Evolutionary conservation across 257 asterid species (phyloP), one percentile per base, ranked within the genome.

Genomic region (Eucommia ulmoides): DNA sequence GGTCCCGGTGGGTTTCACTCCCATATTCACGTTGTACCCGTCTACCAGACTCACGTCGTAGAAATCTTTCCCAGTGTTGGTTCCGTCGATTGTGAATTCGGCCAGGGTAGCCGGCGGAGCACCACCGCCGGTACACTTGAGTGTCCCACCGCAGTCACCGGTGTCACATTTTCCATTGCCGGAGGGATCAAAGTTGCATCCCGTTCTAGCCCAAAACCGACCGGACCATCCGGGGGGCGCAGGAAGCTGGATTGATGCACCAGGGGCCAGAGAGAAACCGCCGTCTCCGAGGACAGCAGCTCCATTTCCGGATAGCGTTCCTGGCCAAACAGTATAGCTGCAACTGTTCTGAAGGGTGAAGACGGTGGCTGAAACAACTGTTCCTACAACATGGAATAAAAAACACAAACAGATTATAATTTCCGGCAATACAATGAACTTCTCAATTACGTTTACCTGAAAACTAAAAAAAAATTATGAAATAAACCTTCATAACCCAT

Each of bases 151-250:
- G 22, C 96, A 89, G 52, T 80, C 88, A 0, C 96, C 97, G 41
- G 97, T 82, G 16, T 52, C 19, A 67, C 97, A 85, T 7, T 26
- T 72, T 5, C 94, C 96, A 2, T 56, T 55, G 0, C 96, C 96
- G 20, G 79, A 45, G 8, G 16, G 67, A 51, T 71, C 73, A 17
- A 85, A 84, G 20, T 48, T 70, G 70, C 97, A 85, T 3, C 80
- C 88, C 0, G 96, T 89, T 20, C 97, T 72, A 0, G 78, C 96
- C 97, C 97, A 89, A 66, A 85, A 74, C 17, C 96, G 94, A 59
- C 97, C 95, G 6, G 95, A 88, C 88, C 95, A 88, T 10, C 93
- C 93, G 1, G 81, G 70, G 1, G 94, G 85, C 1, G 85, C 97
- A 0, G 83, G 72, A 7, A 89, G 56, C 22, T 78, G 74, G 52